Base-by-base conservation (phyloP, 2,329 filamentous ascomycete genomes). In the Sarocladium kiliense region DNA sequence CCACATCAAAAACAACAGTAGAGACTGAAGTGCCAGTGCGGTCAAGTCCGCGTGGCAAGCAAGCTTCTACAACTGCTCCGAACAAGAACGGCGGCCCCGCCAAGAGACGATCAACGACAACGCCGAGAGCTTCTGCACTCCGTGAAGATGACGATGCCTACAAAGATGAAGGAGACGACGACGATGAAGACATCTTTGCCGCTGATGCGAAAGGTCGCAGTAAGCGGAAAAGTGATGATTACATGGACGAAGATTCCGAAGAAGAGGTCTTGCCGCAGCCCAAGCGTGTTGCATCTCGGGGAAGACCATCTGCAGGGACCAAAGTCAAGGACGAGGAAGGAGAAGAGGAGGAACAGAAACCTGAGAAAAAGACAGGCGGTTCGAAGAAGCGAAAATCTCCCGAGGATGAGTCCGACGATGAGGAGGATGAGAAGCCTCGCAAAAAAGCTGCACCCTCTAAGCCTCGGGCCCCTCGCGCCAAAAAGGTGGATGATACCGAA, bases 181-280 rank as follows among this genome's bases (percentile, higher is more conserved):
- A 89, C 44, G 86, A 82, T 2, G 87, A 82, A n/a, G 92, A 96
- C 62, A 91, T 96, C 19, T 92, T 92, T 69, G 88, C 86, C 14
- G 86, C 87, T 3, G 85, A 89, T 60, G 80, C 79, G 32, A 87
- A 85, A 65, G 80, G 80, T 49, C 75, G 81, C 44, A 83, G 80
- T 56, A 89, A 85, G 66, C 78, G 81, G 50, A 87, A 84, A 63
- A 85, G 85, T 39, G 89, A 94, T 64, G 86, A 90, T 54, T 90
- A 92, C 55, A 79, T 82, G 57, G 87, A 88, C 58, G 87, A 88
- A 57, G 83, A 88, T 57, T 87, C 86, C 47, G 90, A 94, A 55
- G 87, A 91, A 30, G 85, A 90, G 49, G 65, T 82, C 25, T 68
- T 80, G 10, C 79, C 86, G 1, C 79, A 82, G 62, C 79, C 85